Evolutionary conservation across 225 moss, liverwort and hornwort species (phyloP), one percentile per base, ranked within the genome.

Genomic region (Pseudoscleropodium purum): DNA sequence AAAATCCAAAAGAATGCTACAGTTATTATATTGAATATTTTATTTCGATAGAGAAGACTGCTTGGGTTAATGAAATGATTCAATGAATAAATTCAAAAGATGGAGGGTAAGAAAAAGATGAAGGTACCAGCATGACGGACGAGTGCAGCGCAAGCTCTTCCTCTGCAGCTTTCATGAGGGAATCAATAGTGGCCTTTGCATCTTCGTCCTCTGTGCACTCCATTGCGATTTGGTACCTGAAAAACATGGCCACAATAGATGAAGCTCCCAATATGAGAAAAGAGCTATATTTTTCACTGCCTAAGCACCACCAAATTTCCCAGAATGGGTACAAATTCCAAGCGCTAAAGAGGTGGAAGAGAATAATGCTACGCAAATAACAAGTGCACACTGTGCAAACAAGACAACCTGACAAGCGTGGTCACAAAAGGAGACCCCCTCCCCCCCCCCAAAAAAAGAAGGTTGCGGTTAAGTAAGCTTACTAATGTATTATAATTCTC

Each of bases 61-160:
- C 34, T 76, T 23, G 76, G 27, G 47, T 73, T 24, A 15, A 52
- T 70, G 78, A 84, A 62, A 51, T 78, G 56, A 82, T 69, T 52
- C 47, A 49, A 62, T 87, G 62, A 61, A 61, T 90, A 52, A 13
- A 65, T 79, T 64, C 9, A 25, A 73, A 89, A 24, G 77, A 31
- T 70, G 30, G 18, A 51, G 68, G 41, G 34, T 4, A 33, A 88
- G 31, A 23, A 47, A 66, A 52, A 49, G 43, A 62, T n/a, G 73
- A 30, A 74, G 12, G 83, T 81, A 95, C 95, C 95, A 92, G 88
- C 91, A 89, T 89, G 41, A 91, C 72, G 26, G 97, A 92, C 47
- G 94, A 89, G 85, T 99, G 97, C 92, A 97, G 91, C 37, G 90
- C 85, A 31, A 97, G 96, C 95, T 97, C 99, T 86, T 93, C 92